Evolutionary conservation across 495 filamentous ascomycete genomes (phyloP), one percentile per base, ranked within the genome.

Genomic region (Rostrohypoxylon terebratum): DNA sequence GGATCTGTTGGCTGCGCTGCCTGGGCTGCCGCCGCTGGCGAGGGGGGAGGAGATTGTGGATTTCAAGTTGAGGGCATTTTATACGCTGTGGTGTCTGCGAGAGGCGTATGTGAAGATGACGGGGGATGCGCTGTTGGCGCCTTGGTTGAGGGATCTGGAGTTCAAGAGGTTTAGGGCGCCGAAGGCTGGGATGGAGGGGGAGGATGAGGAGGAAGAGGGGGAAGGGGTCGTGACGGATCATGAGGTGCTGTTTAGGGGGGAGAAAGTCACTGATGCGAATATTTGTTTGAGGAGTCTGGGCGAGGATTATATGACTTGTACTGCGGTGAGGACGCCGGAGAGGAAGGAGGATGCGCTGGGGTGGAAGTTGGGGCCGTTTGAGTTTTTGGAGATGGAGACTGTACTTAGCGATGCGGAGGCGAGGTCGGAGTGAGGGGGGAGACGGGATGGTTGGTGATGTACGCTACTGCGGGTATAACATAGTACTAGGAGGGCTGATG

Each of bases 51-150:
- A 76, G 48, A 61, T 71, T 1, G 42, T 69, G 3, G 81, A 82
- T 53, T 78, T 63, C 38, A 79, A 78, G 74, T 82, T 96, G 45
- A 84, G 94, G 2, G 82, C 89, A 4, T 98, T 98, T 79, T 97
- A 96, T 75, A 89, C 94, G 1, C 92, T 91, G 71, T 97, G 93
- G 93, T 93, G 91, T 61, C 84, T 96, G 60, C 92, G 96, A 72
- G 94, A 97, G 81, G 92, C 94, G 0, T 98, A 94, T 81, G 89
- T 98, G 69, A 98, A 98, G 86, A 88, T 98, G 87, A 93, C 92
- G 8, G 94, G 94, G 31, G 94, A 97, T 72, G 94, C 93, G 16
- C 82, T 98, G 54, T 81, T 97, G 36, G 94, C 94, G 3, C 83
- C 86, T 2, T 97, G 93, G 94, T 77, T 95, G 62, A 78, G 81